phyloP scores from a whole-genome alignment of 1,284 basidiomycete species.

The Irpex sp. region DNA sequence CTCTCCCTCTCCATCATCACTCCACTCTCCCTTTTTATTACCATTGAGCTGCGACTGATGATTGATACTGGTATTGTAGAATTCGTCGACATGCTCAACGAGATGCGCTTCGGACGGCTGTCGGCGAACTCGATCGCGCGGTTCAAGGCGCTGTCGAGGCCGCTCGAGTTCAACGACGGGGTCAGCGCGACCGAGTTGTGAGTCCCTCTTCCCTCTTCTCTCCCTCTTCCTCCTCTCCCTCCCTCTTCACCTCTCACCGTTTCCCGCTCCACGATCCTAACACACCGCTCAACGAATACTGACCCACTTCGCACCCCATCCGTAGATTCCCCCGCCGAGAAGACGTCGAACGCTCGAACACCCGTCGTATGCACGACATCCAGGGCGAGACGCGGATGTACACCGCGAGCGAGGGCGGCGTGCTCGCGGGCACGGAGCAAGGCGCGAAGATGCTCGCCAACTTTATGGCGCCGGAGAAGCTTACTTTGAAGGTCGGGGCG shows the following conservation, averaged over 20 bases:
- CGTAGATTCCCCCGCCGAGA: constrained; percentile 64
- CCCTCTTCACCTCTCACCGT: too few relatives aligned
- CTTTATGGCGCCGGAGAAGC: constrained; percentile 25
- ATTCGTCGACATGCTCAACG: constrained; percentile 87
- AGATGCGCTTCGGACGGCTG: constrained; percentile 83
- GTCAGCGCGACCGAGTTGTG: constrained; percentile 80
- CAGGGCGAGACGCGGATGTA: constrained; percentile 31
- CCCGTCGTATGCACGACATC: constrained; percentile 45
- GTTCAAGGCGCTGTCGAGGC: constrained; percentile 59
- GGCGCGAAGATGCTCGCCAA: constrained; percentile 33
- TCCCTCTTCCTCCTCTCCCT: too few relatives aligned
- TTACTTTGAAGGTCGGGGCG: constrained; percentile 25
- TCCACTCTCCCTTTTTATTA: too few relatives aligned
- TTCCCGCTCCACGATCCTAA: too few relatives aligned
- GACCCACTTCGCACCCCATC: too few relatives aligned
- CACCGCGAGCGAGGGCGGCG: constrained; percentile 39
- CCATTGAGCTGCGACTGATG: too few relatives aligned
- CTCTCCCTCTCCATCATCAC: too few relatives aligned
- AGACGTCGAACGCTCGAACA: constrained; percentile 81
- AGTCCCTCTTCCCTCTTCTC: constrained; percentile 41
- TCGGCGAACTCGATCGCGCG: constrained; percentile 47
- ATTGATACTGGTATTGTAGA: too few relatives aligned
- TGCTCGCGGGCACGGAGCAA: constrained; percentile 34
- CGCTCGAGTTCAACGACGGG: constrained; percentile 60
- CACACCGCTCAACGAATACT: background rate